Base-by-base conservation (phyloP, 2,329 filamentous ascomycete genomes). In the Claviceps paspali region DNA sequence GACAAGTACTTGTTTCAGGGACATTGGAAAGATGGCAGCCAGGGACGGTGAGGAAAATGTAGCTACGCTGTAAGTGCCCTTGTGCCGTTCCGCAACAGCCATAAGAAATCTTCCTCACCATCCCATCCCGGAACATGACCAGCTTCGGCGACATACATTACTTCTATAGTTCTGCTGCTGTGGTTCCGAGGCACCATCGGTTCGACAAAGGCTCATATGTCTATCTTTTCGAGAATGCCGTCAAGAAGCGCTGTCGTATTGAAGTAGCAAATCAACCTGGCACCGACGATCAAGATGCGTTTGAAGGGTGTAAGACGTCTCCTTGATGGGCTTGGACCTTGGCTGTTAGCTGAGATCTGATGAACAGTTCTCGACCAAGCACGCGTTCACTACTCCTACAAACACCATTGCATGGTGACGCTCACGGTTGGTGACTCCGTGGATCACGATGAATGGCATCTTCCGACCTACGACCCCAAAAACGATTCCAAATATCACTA, bases 81-180 rank as follows among this genome's bases (percentile, higher is more conserved):
- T 36, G n/a, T 12, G 8, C n/a, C 9, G 4, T 17, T 15, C 23
- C 4, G 9, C 6, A 12, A 15, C 4, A 29, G 19, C 18, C 17
- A 12, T 6, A 19, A 27, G 22, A 19, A 15, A 29, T 17, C 4
- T 17, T 19, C 22, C 34, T 36, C n/a, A 36, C 17, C 10, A 29
- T 29, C 7, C 17, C 10, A 29, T 29, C 7, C 10, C 18, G 8
- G 5, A 9, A 22, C 24, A 26, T 30, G 12, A 30, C 8, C 14
- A 87, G 82, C 49, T 86, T 83, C 50, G 79, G 73, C 44, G 82
- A 88, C 51, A 54, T 86, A 38, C 82, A 87, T 55, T 87, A 86
- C 57, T 85, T 76, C 57, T 84, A 86, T 59, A 69, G 71, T 19
- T 68, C 76, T n/a, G 76, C 78, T 2, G 66, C 67, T 5, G 64